A percentile compares a stretch with the other conserved stretches of the same genome.
These are phyloP conservation scores for Arthrobotrys conoides DNA, from an alignment of 2,329 filamentous ascomycete species.

Conservation along the genomic window DNA sequence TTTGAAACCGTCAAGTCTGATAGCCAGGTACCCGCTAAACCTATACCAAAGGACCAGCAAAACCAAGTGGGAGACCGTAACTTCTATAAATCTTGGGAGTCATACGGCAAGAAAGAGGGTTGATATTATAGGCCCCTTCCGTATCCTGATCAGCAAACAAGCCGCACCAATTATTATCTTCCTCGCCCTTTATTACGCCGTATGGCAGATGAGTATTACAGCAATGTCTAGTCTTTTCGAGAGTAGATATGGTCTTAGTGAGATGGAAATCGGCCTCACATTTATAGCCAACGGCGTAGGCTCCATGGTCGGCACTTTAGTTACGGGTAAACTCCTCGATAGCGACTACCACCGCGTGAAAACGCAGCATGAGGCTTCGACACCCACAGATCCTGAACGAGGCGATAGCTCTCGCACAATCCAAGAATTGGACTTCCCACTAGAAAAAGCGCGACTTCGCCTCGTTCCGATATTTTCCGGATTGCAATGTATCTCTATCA, in stretches of 20 bases:
- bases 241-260: conserved; percentile 67
- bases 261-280: conserved; percentile 70
- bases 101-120: conserved; percentile 66
- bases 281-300: conserved; percentile 73
- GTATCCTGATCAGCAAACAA: conserved; percentile 69
- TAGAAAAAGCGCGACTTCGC: conserved; percentile 72
- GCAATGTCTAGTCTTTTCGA: conserved; percentile 71
- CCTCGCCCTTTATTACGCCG: conserved; percentile 71
- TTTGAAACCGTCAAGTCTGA: neutral
- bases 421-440: conserved; percentile 67
- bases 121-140: conserved; percentile 69
- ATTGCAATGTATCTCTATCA: conserved; percentile 69
- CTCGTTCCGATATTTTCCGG: conserved; percentile 69
- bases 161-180: conserved; percentile 70
- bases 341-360: conserved; percentile 69
- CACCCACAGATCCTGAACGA: neutral
- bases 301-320: conserved; percentile 71
- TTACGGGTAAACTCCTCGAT: conserved; percentile 72
- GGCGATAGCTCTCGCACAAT: neutral
- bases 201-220: conserved; percentile 73
- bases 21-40: conserved; percentile 3
- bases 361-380: neutral
- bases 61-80: conserved; percentile 8
- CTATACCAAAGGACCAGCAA: conserved; percentile 20
- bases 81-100: neutral